phyloP scores from a whole-genome alignment of 306 rosid genomes.

The Cyamopsis tetragonoloba region DNA sequence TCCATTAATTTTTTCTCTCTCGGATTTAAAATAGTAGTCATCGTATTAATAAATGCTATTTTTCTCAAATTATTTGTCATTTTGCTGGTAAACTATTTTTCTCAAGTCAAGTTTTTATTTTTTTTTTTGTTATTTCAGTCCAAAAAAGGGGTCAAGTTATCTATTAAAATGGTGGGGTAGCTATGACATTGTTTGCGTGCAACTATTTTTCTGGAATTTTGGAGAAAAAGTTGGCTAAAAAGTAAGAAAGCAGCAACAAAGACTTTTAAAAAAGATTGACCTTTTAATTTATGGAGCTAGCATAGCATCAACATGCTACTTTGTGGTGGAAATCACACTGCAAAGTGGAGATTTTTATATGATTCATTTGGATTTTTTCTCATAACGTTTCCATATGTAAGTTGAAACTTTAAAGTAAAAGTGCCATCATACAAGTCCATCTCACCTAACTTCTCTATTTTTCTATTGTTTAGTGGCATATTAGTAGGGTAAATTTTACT shows the following conservation, averaged over 20 bases:
- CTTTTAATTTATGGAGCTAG: background rate
- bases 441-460: background rate
- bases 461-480: background rate
- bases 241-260: background rate
- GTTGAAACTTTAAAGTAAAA: background rate
- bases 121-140: background rate
- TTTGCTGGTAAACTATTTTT: too few relatives aligned
- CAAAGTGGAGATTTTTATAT: background rate
- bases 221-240: background rate
- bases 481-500: too few relatives aligned
- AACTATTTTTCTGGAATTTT: background rate
- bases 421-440: background rate
- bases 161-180: background rate
- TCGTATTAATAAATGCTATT: too few relatives aligned
- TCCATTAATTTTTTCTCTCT: too few relatives aligned
- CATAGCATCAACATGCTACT: background rate
- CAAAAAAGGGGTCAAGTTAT: constrained; percentile 12
- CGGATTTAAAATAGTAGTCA: too few relatives aligned
- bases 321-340: background rate
- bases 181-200: background rate
- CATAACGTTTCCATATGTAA: background rate
- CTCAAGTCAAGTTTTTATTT: background rate
- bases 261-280: background rate
- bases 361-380: background rate
- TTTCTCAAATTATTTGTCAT: too few relatives aligned